Base-by-base conservation (phyloP, 257 asterid genomes). In the Gentiana macrophylla region DNA sequence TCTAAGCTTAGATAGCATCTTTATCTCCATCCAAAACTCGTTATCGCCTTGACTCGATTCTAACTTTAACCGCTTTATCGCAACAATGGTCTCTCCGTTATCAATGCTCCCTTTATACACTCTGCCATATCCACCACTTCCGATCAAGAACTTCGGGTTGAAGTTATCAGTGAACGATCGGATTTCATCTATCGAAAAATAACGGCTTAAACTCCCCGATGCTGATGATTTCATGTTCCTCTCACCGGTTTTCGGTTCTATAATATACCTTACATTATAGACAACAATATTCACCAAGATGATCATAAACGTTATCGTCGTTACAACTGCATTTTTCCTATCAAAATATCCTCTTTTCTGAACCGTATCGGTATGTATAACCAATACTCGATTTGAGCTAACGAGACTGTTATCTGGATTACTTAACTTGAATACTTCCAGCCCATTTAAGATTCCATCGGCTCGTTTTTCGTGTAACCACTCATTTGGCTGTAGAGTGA, bases 71-170 rank as follows among this genome's bases (percentile, higher is more conserved):
- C 79, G 71, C 77, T 82, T 84, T 49, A 84, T 69, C 46, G 91
- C 94, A 52, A 84, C 78, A n/a, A 35, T 35, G 8, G 73, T 72
- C 3, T 66, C 61, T 49, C 86, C 88, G n/a, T 56, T 55, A 37
- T 81, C 82, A 24, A 84, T 75, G 34, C 45, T 61, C 56, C 94
- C 86, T 72, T 70, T 84, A 13, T 78, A 84, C 55, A 82, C 94
- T 56, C 61, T 67, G n/a, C 91, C 94, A 44, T 79, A 78, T 53
- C 94, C 94, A 53, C 86, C 94, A 32, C 78, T 76, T 12, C 94
- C 91, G 9, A 85, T 85, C 37, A 72, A 63, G 52, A 74, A 61
- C 50, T 60, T 63, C 55, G 72, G 69, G 59, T 70, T 66, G 59
- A 85, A 85, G 57, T 70, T 50, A 66, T 76, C 65, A 56, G 91